Conservation (phyloP, 106 monocot genomes). For the Phalaenopsis aphrodite region DNA sequence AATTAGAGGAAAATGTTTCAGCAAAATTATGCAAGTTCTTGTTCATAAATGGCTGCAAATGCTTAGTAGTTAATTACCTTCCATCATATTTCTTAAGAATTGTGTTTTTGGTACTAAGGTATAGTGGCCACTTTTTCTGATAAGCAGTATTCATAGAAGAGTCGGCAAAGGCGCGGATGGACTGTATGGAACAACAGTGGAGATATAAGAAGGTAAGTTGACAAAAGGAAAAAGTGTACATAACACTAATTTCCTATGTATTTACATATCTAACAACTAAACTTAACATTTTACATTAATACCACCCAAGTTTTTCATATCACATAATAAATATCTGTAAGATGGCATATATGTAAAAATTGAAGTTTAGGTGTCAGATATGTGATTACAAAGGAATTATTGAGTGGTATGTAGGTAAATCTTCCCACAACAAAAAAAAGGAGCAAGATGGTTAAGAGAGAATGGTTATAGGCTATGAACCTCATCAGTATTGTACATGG, state of each 20-base stretch:
- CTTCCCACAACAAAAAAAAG: neutral
- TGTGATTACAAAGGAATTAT: too few species aligned
- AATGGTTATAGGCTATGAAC: constrained; percentile 10
- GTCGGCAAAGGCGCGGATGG: constrained; percentile 51
- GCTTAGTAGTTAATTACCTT: constrained; percentile 19
- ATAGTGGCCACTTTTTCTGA: constrained; percentile 56
- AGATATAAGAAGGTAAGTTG: too few species aligned
- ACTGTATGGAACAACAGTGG: constrained; percentile 16
- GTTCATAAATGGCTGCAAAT: neutral
- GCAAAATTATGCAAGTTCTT: neutral
- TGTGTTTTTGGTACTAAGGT: constrained; percentile 66
- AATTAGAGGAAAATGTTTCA: neutral
- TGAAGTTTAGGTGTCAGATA: too few species aligned
- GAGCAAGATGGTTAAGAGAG: neutral
- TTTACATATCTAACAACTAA: too few species aligned
- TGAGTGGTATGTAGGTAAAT: too few species aligned
- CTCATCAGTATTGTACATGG: constrained; percentile 70
- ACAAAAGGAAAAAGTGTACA: too few species aligned
- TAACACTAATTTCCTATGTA: too few species aligned
- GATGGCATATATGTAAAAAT: too few species aligned
- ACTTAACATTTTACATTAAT: too few species aligned
- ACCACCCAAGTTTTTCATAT: too few species aligned
- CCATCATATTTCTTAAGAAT: constrained; percentile 69
- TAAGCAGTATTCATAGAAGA: constrained; percentile 57
- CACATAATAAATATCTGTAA: too few species aligned